Base-by-base conservation (phyloP, 2,329 filamentous ascomycete species). In the Bipolaris oryzae region DNA sequence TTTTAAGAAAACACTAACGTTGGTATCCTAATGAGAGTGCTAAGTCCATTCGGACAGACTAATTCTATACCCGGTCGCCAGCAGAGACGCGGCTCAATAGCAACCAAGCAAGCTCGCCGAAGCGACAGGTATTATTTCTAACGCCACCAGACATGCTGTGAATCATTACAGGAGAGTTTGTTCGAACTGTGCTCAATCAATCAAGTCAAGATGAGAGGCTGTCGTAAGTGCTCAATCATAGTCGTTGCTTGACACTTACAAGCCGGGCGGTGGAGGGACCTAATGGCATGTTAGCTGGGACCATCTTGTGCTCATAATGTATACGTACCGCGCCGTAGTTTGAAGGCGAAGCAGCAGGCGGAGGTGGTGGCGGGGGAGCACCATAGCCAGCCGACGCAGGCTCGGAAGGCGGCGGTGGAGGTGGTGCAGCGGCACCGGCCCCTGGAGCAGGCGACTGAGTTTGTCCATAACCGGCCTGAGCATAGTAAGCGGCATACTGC, bases 251-350 rank as follows among this genome's bases (percentile, higher is more conserved):
- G 46, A 50, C 41, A 61, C 60, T 71, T 68, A 75, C 66, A 75
- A 49, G 21, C 72, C 72, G 35, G 72, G 72, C 34, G 72, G 72
- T 35, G 72, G 72, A 47, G 72, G 69, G 13, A 74, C 70, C 50
- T 53, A 20, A 13, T 41, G 7, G 9, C 11, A 67, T 67, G 46
- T 25, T 7, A 44, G 43, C 18, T 31, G 16, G 51, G 11, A 23
- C 16, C 16, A 33, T 11, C 13, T 58, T 34, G 16, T 33, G 18
- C 7, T 41, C 16, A 25, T 15, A 3, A 7, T n/a, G 35, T 33
- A 21, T 50, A 66, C 70, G 37, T 67, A 76, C 74, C 44, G 75
- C 68, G 39, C 68, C 71, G 61, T 76, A 76, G 42, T 64, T 58
- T 37, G 68, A 66, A 46, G 74, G 73, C 20, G 73, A 74, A 7